Evolutionary conservation across 1,139 yeast genomes (phyloP).

Genomic region (Yamadazyma atlantica): DNA sequence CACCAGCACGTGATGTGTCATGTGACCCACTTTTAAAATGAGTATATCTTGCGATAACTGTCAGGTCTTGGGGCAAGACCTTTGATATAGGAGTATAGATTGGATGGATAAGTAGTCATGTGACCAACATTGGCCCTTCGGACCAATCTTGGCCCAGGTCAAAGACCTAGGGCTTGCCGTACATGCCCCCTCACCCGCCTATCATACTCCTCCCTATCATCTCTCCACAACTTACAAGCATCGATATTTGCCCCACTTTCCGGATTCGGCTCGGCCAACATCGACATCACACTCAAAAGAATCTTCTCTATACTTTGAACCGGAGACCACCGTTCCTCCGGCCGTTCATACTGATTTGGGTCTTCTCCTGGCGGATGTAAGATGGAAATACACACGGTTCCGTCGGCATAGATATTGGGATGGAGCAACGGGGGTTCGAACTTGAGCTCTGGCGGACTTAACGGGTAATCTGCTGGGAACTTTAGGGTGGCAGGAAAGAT

Average conservation of each 20-base stretch:
- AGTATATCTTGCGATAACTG: no score
- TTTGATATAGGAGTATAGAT: no score
- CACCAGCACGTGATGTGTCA: no score
- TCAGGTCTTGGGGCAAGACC: no score
- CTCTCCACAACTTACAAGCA: conserved; percentile 95
- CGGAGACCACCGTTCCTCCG: conserved; percentile 98
- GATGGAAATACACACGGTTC: conserved; percentile 93
- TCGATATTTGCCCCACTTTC: conserved; percentile 97
- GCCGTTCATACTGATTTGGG: conserved; percentile 91
- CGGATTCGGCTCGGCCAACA: conserved; percentile 95
- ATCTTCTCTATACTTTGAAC: conserved; percentile 96
- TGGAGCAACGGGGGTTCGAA: conserved; percentile 86
- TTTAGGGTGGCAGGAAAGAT: conserved; percentile 78
- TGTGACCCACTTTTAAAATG: no score
- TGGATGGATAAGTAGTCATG: no score
- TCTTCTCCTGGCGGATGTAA: conserved; percentile 97
- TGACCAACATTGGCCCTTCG: no score
- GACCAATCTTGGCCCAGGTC: no score
- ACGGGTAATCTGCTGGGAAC: conserved; percentile 91
- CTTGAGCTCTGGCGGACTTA: conserved; percentile 83
- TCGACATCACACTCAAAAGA: conserved; percentile 84
- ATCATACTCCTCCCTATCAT: conserved; percentile 66
- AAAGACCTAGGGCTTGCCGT: conserved; percentile 63
- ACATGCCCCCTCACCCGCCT: conserved; percentile 66
- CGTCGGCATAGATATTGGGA: conserved; percentile 92